Conservation (phyloP, 2,329 filamentous ascomycete species). For the Trichoderma sp. region DNA sequence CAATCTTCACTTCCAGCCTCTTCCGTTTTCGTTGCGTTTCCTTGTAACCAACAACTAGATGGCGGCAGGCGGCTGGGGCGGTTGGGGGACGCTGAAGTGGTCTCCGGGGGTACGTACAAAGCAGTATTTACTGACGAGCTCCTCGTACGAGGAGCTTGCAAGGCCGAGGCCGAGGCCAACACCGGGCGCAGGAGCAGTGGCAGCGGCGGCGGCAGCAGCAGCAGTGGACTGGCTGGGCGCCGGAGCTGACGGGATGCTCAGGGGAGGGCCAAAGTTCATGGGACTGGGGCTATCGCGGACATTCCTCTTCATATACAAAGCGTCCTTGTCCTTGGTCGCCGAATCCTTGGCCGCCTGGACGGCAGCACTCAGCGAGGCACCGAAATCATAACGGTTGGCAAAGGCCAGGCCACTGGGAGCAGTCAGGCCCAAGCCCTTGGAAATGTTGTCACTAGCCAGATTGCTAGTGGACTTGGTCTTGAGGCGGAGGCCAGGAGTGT, state of each 20-base stretch:
- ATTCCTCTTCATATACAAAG: constrained; percentile 60
- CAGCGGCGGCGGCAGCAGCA: constrained; percentile 43
- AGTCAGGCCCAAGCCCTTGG: constrained; percentile 54
- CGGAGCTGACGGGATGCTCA: constrained; percentile 7
- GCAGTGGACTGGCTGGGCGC: constrained; percentile 37
- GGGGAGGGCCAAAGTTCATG: constrained; percentile 25
- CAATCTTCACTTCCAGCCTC: not conserved
- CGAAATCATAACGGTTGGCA: constrained; percentile 93
- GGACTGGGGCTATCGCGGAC: constrained; percentile 38
- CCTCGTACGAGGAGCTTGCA: constrained; percentile 88
- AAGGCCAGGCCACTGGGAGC: constrained; percentile 73
- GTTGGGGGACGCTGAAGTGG: constrained; percentile 37
- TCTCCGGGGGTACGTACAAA: constrained; percentile 81
- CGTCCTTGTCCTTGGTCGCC: constrained; percentile 61
- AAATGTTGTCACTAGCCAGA: constrained; percentile 64
- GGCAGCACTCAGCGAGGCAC: constrained; percentile 84
- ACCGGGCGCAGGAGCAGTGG: constrained; percentile 53
- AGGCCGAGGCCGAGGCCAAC: constrained; percentile 51
- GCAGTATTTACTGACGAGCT: constrained; percentile 98
- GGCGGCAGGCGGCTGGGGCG: constrained; percentile 31
- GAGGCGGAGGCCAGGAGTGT: constrained; percentile 62
- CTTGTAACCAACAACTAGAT: constrained; percentile 29
- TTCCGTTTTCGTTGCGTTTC: constrained; percentile 14
- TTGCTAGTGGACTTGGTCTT: constrained; percentile 69
- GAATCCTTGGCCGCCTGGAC: constrained; percentile 73